phyloP scores from a whole-genome alignment of 352 stramenopile species.

The Thraustotheca clavata region DNA sequence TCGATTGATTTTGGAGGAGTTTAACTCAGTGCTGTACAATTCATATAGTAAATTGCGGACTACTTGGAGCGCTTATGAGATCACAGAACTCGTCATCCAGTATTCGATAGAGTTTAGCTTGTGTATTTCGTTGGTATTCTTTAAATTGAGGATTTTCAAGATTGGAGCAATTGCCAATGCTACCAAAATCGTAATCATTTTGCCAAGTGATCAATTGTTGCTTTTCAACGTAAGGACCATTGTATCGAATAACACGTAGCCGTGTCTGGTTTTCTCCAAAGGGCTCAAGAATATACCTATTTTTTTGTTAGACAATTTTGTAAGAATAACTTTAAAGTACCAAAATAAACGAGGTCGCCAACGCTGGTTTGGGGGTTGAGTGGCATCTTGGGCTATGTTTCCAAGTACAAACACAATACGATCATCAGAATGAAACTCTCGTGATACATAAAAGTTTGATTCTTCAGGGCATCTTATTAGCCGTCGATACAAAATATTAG shows the following conservation, averaged over 20 bases:
- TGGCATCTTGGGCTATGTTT: background rate
- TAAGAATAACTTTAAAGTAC: background rate
- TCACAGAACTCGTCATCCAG: no score
- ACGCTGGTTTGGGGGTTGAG: background rate
- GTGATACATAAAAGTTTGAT: background rate
- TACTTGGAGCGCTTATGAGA: no score
- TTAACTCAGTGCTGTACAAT: no score
- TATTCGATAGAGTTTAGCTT: no score
- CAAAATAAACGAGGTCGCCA: background rate
- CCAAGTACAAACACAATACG: background rate
- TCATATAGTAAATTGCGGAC: no score
- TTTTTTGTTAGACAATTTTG: background rate
- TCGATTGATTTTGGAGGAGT: no score
- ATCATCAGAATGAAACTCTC: background rate
- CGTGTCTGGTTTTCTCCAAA: background rate
- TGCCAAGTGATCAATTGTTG: no score
- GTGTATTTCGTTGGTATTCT: no score
- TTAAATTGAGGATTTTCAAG: no score
- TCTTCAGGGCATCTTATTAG: background rate
- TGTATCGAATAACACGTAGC: background rate
- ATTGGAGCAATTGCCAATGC: no score
- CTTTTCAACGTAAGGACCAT: conserved; percentile 1
- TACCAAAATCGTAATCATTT: no score
- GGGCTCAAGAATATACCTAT: background rate
- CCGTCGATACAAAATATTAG: background rate